phyloP scores from a whole-genome alignment of 1,284 basidiomycete species.

The Cutaneotrichosporon cavernicola region DNA sequence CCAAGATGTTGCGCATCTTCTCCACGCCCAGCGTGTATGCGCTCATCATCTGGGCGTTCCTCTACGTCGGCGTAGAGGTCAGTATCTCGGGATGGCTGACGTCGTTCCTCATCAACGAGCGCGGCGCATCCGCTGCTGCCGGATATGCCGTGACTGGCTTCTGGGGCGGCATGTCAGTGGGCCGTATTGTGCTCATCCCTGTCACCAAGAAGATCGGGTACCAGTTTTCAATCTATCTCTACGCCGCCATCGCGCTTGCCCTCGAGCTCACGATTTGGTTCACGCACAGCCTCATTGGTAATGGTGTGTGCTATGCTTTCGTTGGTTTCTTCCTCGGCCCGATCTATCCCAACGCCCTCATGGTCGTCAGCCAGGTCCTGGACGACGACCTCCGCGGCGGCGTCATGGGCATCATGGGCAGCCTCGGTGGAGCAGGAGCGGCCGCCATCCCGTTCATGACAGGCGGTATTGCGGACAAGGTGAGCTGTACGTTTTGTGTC shows the following conservation, averaged over 20 bases:
- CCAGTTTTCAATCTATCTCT: conserved; percentile 29
- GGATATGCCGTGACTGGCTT: conserved; percentile 30
- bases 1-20: conserved; percentile 25
- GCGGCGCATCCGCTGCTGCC: conserved; percentile 19
- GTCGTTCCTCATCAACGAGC: conserved; percentile 25
- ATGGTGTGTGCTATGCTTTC: conserved; percentile 61
- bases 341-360: conserved; percentile 64
- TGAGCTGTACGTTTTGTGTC: background rate
- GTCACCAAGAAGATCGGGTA: conserved; percentile 32
- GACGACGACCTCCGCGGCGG: conserved; percentile 62
- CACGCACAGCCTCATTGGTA: conserved; percentile 57
- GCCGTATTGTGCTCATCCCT: conserved; percentile 29
- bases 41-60: conserved; percentile 18
- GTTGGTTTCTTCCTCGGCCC: conserved; percentile 57
- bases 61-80: conserved; percentile 26
- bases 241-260: conserved; percentile 24
- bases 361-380: conserved; percentile 59
- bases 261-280: conserved; percentile 64
- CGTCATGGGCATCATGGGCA: conserved; percentile 61
- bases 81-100: conserved; percentile 18
- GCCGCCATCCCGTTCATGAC: conserved; percentile 60
- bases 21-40: conserved; percentile 15
- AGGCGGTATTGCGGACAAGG: conserved; percentile 22
- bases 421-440: conserved; percentile 63
- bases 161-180: conserved; percentile 31